Evolutionary conservation across 2,329 filamentous ascomycete genomes (phyloP), one percentile per base, ranked within the genome.

Genomic region (Beauveria pseudobassiana): DNA sequence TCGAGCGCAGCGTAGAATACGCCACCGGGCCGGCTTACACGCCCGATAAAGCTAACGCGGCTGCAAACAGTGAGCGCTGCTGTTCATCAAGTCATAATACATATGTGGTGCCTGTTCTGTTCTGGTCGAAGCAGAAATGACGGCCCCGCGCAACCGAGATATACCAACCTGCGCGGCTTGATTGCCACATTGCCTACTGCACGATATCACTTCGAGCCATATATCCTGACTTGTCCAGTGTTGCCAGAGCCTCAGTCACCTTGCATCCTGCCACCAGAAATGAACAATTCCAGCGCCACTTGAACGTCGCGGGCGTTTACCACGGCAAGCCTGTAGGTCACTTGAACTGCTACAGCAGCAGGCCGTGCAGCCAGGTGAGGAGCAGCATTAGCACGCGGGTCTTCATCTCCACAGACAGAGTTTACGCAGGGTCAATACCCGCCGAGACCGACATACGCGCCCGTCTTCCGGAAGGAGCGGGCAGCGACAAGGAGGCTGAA

Each of bases 381-480:
- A 56, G 24, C 24, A 28, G 10, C n/a, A 46, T 46, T 40, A 28
- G 14, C 48, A 16, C 56, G 56, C 46, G 59, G 42, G 59, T 40
- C 50, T 40, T 34, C 38, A 61, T 54, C 59, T 61, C 59, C 59
- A 49, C 50, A 48, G 30, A 42, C 49, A 49, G 2, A 18, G 20
- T 40, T 51, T 45, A 20, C 26, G 22, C 34, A 51, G 34, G 46
- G 20, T 38, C 18, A 18, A 54, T 60, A 60, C 50, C 58, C 57
- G 57, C 57, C 57, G 22, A 50, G 30, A 18, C 46, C 49, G 42
- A 60, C 50, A 49, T 55, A 61, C 51, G 50, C 50, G 59, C 59
- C 58, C 34, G 28, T 43, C 24, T 52, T n/a, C 9, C 16, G 5
- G 10, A 22, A 20, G 22, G 18, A 53, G 57, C 57, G 49, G 57